Base-by-base conservation (phyloP, 108 stramenopile species). In the Discostella pseudostelligera region DNA sequence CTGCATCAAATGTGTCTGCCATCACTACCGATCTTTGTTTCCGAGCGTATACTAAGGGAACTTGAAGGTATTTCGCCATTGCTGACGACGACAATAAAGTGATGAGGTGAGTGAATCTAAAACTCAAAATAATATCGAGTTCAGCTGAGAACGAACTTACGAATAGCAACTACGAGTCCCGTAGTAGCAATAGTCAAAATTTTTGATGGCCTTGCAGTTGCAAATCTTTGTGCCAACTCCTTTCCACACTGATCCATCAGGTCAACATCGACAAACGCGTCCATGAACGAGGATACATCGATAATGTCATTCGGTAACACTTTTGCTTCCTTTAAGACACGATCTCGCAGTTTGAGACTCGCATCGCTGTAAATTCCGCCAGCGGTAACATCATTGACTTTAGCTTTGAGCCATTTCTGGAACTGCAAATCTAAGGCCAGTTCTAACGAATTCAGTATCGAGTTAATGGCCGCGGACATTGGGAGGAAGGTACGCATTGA, bases 151-250 rank as follows among this genome's bases (percentile, higher is more conserved):
- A 29, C 22, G 26, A 48, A 61, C 69, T 69, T 42, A 69, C 69
- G 94, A 46, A 92, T 69, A 0, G 90, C 94, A 76, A 95, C 67
- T 0, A 90, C 94, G 10, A 95, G 60, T 14, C 94, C 94, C 8
- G 94, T 95, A 11, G 94, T 95, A 21, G 94, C 94, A 4, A 95
- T 84, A 11, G 94, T 95, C 53, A 95, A 58, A 37, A 95, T 89
- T 72, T 95, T 95, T 24, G 80, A 83, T 16, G 93, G 93, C 65
- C 86, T 84, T 11, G 49, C 13, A 17, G 69, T 21, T 21, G 79
- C 45, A 48, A 89, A 95, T 11, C 88, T 85, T 7, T 85, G 65
- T 17, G 93, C 82, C 80, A 81, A 70, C 51, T 90, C 88, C 56
- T 85, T 75, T 9, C 83, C 93, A 68, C 93, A 95, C 25, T 85